Percentiles rank a stretch among this genome's conserved stretches.
Evolutionary conservation across 805 yeast genomes (phyloP).

Genomic region (Ogataea nitratoaversa): DNA sequence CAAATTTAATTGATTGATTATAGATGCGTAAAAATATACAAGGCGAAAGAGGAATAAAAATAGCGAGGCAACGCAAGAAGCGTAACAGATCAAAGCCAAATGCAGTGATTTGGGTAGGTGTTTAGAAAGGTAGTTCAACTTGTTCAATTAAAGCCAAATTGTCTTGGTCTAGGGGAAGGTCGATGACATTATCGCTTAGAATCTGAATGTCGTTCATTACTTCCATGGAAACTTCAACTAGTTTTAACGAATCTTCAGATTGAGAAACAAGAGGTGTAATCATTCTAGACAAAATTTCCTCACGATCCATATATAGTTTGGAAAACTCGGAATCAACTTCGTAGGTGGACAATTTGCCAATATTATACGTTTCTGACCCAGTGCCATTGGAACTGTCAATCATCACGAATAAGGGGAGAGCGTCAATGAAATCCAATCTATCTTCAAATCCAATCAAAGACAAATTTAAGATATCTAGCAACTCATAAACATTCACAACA

Average conservation of each 20-base stretch:
- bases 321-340: conserved; percentile 7
- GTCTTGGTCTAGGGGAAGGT: not conserved
- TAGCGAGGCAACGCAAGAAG: too few relatives aligned
- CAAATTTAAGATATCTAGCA: conserved; percentile 3
- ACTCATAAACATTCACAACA: conserved; percentile 1
- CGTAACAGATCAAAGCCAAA: too few relatives aligned
- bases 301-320: conserved; percentile 7
- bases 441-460: conserved; percentile 22
- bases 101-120: too few relatives aligned
- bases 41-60: too few relatives aligned
- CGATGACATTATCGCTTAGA: not conserved
- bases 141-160: not conserved
- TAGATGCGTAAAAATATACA: too few relatives aligned
- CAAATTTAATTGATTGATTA: too few relatives aligned
- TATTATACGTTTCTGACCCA: not conserved
- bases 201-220: not conserved
- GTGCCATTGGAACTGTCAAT: not conserved
- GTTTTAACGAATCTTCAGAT: not conserved
- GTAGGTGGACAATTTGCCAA: conserved; percentile 3
- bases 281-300: conserved; percentile 6
- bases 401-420: conserved; percentile 11
- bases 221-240: not conserved
- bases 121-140: not conserved
- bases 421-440: conserved; percentile 7
- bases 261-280: not conserved